Evolutionary conservation across 2,329 filamentous ascomycete species (phyloP).

Genomic region (Trichophaea hybrida): DNA sequence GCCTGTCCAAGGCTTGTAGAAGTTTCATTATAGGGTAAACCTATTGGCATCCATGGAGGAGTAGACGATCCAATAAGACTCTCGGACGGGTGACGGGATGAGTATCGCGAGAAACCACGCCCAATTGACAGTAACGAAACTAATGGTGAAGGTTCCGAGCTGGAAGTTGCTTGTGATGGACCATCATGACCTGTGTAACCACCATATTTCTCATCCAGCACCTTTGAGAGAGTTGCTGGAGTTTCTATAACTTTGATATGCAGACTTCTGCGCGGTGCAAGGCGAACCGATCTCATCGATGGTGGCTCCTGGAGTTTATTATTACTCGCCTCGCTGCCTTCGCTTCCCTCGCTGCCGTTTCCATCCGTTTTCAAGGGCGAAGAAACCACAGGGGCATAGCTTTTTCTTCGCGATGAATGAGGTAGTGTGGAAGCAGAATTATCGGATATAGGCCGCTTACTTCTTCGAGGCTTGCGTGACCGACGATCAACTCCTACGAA

Average conservation of each 20-base stretch:
- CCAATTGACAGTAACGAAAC: slow-evolving; percentile 25
- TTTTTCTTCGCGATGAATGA: not conserved
- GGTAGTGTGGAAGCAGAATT: not conserved
- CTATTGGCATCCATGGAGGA: not conserved
- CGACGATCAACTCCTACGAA: too few species aligned
- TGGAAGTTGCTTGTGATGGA: not conserved
- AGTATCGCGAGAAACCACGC: slow-evolving; percentile 29
- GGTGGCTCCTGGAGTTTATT: not conserved
- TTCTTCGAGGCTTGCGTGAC: not conserved
- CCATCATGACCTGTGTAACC: not conserved
- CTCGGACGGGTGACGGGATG: not conserved
- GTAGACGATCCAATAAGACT: not conserved
- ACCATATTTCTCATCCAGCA: not conserved
- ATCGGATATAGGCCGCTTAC: not conserved
- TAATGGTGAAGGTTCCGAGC: slow-evolving; percentile 1
- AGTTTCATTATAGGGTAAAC: not conserved
- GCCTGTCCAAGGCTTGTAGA: not conserved
- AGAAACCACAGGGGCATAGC: slow-evolving; percentile 27
- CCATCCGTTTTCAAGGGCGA: slow-evolving; percentile 26
- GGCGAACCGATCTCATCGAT: not conserved
- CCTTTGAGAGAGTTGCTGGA: slow-evolving; percentile 12
- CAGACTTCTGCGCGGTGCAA: not conserved
- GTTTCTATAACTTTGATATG: slow-evolving; percentile 13
- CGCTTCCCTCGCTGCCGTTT: not conserved
- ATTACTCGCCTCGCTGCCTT: not conserved